Evolutionary conservation across 2,329 filamentous ascomycete genomes (phyloP).

Genomic region (Verticillium klebahnii): DNA sequence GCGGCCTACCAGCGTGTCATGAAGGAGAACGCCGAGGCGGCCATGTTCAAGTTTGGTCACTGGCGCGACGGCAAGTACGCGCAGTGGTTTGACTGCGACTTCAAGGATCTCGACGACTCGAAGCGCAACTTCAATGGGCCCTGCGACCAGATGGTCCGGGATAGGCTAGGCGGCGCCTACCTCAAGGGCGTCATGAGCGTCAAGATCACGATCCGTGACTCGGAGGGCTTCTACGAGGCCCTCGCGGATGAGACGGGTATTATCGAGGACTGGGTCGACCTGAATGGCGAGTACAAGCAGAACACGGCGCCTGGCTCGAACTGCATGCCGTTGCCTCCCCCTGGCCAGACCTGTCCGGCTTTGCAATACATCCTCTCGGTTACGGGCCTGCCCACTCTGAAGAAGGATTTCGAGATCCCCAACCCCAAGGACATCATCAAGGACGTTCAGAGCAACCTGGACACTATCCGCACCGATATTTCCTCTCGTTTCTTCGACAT

Average conservation of each 20-base stretch:
- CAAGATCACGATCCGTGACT: neutral
- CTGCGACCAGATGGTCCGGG: neutral
- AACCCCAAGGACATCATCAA: slow-evolving; percentile 6
- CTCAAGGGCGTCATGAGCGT: neutral
- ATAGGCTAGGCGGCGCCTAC: neutral
- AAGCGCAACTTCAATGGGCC: neutral
- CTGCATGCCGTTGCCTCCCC: neutral
- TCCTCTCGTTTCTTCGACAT: slow-evolving; percentile 1
- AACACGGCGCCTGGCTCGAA: neutral
- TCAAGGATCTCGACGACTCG: neutral
- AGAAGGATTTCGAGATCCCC: slow-evolving; percentile 1
- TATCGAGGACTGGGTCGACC: neutral
- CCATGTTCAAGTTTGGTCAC: neutral
- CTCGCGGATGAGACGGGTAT: slow-evolving; percentile 1
- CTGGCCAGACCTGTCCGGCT: neutral
- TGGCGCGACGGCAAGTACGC: slow-evolving; percentile 1
- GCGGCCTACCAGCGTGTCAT: neutral
- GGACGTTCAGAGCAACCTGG: neutral
- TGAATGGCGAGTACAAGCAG: neutral
- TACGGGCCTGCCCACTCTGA: neutral
- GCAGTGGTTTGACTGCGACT: neutral
- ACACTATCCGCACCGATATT: neutral
- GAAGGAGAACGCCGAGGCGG: neutral
- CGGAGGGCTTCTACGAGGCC: neutral
- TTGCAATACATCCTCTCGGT: neutral